These are phyloP conservation scores for Sisymbrium altissimum DNA, from an alignment of 345 rosid species.

Conservation along the genomic window DNA sequence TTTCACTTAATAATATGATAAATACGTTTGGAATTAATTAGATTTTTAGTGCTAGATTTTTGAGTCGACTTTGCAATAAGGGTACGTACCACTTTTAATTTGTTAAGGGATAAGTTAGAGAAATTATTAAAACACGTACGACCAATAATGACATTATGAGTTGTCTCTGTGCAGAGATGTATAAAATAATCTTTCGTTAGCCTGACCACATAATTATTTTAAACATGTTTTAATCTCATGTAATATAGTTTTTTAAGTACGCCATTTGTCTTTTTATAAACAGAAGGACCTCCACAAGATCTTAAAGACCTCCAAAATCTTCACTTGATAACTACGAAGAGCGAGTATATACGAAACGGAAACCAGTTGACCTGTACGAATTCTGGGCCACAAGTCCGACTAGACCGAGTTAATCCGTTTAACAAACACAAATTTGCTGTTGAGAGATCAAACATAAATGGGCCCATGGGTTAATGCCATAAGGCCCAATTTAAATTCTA, in stretches of 20 bases:
- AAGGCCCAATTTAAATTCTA: not conserved
- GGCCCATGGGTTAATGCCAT: not conserved
- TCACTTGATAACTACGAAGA: not conserved
- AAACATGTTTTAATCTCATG: not conserved
- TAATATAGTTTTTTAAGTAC: not conserved
- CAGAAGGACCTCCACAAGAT: not conserved
- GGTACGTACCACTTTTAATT: not conserved
- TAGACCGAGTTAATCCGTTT: not conserved
- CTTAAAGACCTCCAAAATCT: not conserved
- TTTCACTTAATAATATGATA: not conserved
- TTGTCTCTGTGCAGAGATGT: not conserved
- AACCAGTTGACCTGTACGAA: not conserved
- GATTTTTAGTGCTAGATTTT: not conserved
- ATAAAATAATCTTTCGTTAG: not conserved
- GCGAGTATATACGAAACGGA: not conserved
- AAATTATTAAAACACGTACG: not conserved
- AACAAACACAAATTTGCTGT: not conserved
- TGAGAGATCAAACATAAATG: not conserved
- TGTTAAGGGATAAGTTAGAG: not conserved
- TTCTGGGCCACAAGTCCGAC: not conserved
- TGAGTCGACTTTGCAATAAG: not conserved
- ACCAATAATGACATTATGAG: conserved; percentile 7
- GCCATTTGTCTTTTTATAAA: not conserved
- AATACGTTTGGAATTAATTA: not conserved
- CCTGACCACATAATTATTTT: not conserved